A percentile compares a stretch with the other conserved stretches of the same genome.
phyloP scores from a whole-genome alignment of 2,329 filamentous ascomycete species.

The Cercospora sp. region DNA sequence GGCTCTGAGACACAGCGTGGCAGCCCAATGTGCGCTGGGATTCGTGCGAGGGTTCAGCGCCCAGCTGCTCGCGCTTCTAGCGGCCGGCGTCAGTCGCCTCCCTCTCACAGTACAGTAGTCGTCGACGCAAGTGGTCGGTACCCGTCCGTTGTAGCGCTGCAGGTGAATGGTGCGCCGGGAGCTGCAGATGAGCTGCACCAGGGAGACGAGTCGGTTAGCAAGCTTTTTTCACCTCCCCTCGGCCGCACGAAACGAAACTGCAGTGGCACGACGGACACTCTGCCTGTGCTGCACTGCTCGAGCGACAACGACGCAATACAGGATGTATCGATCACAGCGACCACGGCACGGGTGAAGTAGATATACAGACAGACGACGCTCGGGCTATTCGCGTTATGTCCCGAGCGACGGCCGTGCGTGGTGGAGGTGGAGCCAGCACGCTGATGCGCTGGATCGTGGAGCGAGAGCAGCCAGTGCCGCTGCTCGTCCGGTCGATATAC shows the following conservation, averaged over 20 bases:
- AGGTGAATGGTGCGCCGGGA: conserved; percentile 8
- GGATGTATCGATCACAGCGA: neutral
- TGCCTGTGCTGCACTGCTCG: neutral
- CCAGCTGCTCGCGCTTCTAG: neutral
- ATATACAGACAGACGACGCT: neutral
- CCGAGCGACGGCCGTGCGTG: neutral
- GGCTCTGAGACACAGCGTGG: conserved; percentile 12
- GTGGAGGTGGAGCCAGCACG: neutral
- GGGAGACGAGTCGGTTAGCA: conserved; percentile 12
- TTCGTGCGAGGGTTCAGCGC: neutral
- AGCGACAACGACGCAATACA: neutral
- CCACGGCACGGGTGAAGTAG: neutral
- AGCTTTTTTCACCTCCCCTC: conserved; percentile 10
- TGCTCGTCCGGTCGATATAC: neutral
- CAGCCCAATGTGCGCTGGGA: conserved; percentile 10
- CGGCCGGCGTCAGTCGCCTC: conserved; percentile 8
- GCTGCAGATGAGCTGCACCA: neutral
- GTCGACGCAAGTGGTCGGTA: neutral
- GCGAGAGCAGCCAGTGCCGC: neutral
- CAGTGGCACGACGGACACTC: neutral
- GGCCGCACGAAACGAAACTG: neutral
- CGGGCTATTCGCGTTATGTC: neutral
- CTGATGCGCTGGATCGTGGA: conserved; percentile 5
- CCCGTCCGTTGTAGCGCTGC: conserved; percentile 4
- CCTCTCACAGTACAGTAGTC: neutral